Evolutionary conservation across 1,284 basidiomycete species (phyloP).

Genomic region (Cutaneotrichosporon spelunceum): DNA sequence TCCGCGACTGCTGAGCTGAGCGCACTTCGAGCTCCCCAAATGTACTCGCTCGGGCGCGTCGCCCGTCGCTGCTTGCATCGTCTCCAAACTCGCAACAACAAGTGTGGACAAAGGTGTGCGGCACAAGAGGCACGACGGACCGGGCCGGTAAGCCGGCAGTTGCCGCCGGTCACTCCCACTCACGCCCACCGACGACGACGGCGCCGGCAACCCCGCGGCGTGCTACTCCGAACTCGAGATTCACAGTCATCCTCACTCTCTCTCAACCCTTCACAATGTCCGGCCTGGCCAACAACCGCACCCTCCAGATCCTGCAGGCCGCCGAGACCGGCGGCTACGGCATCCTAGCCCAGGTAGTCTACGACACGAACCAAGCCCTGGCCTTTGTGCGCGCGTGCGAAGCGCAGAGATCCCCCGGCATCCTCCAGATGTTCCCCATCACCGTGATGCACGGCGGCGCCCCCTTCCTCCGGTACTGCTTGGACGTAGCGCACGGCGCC

Average conservation of each 20-base stretch:
- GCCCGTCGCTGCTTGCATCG: too few species aligned
- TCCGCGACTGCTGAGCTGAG: too few species aligned
- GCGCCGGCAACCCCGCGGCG: neutral
- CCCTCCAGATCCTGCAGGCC: constrained; percentile 46
- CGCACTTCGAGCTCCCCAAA: too few species aligned
- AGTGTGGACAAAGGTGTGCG: too few species aligned
- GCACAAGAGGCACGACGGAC: neutral
- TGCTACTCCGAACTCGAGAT: too few species aligned
- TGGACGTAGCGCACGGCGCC: constrained; percentile 45
- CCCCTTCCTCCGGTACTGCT: constrained; percentile 38
- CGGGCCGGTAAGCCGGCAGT: neutral
- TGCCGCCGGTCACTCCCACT: neutral
- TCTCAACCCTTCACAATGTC: constrained; percentile 25
- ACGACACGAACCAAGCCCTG: constrained; percentile 45
- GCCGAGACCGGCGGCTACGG: constrained; percentile 49
- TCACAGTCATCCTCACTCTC: neutral
- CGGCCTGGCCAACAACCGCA: constrained; percentile 41
- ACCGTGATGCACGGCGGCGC: constrained; percentile 38
- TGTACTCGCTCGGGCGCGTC: too few species aligned
- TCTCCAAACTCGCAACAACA: neutral
- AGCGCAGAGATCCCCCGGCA: constrained; percentile 43
- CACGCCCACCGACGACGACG: neutral
- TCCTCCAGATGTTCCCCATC: constrained; percentile 50
- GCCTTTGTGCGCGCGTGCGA: constrained; percentile 49
- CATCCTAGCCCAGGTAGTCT: constrained; percentile 41